These are phyloP conservation scores for Silene vulgaris DNA, from an alignment of 179 eudicot genomes.

Conservation along the genomic window DNA sequence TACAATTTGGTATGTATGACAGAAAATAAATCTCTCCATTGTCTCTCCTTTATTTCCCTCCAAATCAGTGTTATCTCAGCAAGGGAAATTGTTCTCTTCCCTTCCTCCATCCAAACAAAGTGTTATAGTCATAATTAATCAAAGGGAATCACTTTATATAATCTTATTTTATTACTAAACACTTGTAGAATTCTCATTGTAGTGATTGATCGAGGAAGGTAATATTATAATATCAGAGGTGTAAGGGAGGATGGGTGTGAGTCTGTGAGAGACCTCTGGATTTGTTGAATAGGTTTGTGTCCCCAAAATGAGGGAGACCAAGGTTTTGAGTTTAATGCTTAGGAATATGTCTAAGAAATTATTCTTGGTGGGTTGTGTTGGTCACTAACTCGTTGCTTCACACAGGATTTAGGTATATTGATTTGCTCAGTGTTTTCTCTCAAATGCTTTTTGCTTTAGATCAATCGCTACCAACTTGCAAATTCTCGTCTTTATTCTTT, in stretches of 20 bases:
- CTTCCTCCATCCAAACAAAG: too few species aligned
- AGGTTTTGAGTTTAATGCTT: not conserved
- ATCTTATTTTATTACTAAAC: not conserved
- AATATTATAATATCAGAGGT: not conserved
- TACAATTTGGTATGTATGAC: too few species aligned
- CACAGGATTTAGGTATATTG: not conserved
- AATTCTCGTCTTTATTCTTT: too few species aligned
- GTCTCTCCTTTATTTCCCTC: not conserved
- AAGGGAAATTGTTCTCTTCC: too few species aligned
- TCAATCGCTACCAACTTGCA: too few species aligned
- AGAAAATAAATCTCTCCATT: too few species aligned
- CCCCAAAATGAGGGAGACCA: not conserved
- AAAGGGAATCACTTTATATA: not conserved
- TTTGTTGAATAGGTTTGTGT: not conserved
- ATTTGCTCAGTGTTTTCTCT: not conserved
- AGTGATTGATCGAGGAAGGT: not conserved
- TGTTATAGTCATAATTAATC: not conserved
- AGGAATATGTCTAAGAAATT: slow-evolving; percentile 1
- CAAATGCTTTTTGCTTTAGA: too few species aligned
- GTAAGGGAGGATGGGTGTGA: not conserved
- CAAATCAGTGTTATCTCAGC: too few species aligned
- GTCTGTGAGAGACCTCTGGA: not conserved
- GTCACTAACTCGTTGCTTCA: not conserved
- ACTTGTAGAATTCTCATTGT: not conserved
- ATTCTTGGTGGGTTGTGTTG: not conserved